These are phyloP conservation scores for Prunus salicina DNA, from an alignment of 306 rosid genomes.

Conservation along the genomic window DNA sequence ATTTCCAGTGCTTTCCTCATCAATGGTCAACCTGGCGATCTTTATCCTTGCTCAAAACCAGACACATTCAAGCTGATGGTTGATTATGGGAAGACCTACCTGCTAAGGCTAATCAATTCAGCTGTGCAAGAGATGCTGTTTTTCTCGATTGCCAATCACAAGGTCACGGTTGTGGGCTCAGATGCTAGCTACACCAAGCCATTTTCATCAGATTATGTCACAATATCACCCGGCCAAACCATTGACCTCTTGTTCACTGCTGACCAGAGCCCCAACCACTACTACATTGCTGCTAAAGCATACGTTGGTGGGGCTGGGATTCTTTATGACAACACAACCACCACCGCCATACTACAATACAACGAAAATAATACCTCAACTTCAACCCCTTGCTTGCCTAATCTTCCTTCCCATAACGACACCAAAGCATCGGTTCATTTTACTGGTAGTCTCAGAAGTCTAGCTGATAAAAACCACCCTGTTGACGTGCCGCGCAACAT, in stretches of 20 bases:
- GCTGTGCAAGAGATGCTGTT: slow-evolving; percentile 10
- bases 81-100: slow-evolving; percentile 23
- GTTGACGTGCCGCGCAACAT: slow-evolving; percentile 8
- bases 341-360: slow-evolving; percentile 28
- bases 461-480: slow-evolving; percentile 1
- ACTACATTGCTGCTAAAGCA: slow-evolving; percentile 28
- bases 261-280: slow-evolving; percentile 10
- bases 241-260: slow-evolving; percentile 21
- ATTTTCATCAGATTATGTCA: slow-evolving; percentile 12
- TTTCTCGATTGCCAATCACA: slow-evolving; percentile 27
- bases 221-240: slow-evolving; percentile 32
- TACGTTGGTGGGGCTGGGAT: neutral
- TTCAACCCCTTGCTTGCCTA: neutral
- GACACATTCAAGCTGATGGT: slow-evolving; percentile 16
- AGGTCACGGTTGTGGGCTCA: slow-evolving; percentile 25
- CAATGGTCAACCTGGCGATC: slow-evolving; percentile 33
- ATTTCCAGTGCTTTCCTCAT: slow-evolving; percentile 22
- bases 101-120: slow-evolving; percentile 25
- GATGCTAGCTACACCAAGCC: slow-evolving; percentile 34
- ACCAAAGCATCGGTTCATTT: slow-evolving; percentile 14
- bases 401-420: slow-evolving; percentile 22
- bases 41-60: slow-evolving; percentile 26
- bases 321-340: slow-evolving; percentile 18
- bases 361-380: neutral
- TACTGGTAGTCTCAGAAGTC: slow-evolving; percentile 17